Conservation (phyloP, 306 rosid species). For the Sphenostylis stenocarpa region DNA sequence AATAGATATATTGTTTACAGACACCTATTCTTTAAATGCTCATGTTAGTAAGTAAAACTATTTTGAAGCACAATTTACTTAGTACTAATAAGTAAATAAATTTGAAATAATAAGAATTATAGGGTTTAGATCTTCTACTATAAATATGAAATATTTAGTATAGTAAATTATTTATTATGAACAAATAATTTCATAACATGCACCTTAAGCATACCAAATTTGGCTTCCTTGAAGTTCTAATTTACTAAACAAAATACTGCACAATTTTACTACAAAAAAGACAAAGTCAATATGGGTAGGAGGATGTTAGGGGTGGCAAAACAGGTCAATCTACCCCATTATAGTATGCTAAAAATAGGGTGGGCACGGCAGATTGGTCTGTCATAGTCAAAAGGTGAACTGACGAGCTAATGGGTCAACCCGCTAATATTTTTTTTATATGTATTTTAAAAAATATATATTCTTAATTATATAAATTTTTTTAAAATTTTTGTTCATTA, state of each 20-base stretch:
- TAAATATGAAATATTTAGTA: not conserved
- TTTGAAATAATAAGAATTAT: not conserved
- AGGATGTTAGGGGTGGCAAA: too few species aligned
- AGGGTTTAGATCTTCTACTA: not conserved
- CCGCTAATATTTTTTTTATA: too few species aligned
- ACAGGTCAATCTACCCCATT: too few species aligned
- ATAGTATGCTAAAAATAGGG: too few species aligned
- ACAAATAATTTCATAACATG: not conserved
- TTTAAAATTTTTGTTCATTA: too few species aligned
- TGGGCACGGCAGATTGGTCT: too few species aligned
- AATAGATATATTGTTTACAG: not conserved
- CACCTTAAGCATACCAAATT: not conserved
- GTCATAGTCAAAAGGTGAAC: too few species aligned
- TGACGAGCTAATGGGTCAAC: too few species aligned
- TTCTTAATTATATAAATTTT: too few species aligned
- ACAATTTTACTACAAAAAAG: not conserved
- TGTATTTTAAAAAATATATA: too few species aligned
- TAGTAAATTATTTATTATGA: not conserved
- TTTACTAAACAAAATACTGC: not conserved
- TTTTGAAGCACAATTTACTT: not conserved
- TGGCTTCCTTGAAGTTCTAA: not conserved
- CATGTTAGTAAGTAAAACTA: not conserved
- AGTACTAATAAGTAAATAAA: not conserved
- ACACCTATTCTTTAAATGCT: not conserved
- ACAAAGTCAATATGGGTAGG: not conserved